Conservation (phyloP, 257 asterid species). For the Agastache rugosa region DNA sequence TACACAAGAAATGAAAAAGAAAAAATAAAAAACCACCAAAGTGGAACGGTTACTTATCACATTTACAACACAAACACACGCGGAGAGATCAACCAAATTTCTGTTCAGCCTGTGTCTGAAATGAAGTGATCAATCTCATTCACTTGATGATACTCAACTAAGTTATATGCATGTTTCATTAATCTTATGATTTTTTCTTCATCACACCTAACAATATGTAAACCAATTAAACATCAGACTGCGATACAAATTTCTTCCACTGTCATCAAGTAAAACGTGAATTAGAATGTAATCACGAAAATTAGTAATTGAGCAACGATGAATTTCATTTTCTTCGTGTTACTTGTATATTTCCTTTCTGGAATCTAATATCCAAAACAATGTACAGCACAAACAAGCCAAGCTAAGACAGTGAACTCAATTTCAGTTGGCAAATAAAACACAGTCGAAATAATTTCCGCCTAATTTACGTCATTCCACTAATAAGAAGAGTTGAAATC, state of each 20-base stretch:
- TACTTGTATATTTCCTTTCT: background rate
- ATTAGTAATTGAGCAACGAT: background rate
- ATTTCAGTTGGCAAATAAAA: background rate
- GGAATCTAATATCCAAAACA: conserved; percentile 22
- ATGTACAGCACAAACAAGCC: background rate
- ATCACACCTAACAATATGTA: background rate
- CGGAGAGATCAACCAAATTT: conserved; percentile 4
- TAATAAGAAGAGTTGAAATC: conserved; percentile 5
- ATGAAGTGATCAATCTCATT: conserved; percentile 14
- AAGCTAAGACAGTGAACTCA: conserved; percentile 5
- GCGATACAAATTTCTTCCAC: background rate
- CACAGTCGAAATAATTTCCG: background rate
- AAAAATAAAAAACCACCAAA: background rate
- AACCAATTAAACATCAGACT: background rate
- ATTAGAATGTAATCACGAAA: background rate
- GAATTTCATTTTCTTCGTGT: background rate
- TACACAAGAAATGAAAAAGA: background rate
- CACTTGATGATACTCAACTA: conserved; percentile 9
- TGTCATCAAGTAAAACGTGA: background rate
- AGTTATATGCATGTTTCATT: background rate
- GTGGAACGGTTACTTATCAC: background rate
- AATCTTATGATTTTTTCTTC: background rate
- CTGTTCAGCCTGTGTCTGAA: conserved; percentile 12
- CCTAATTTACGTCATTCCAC: conserved; percentile 8
- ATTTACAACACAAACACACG: background rate